A percentile compares a stretch with the other conserved stretches of the same genome.
phyloP scores from a whole-genome alignment of 129 eudicot species.

The Calendula officinalis region DNA sequence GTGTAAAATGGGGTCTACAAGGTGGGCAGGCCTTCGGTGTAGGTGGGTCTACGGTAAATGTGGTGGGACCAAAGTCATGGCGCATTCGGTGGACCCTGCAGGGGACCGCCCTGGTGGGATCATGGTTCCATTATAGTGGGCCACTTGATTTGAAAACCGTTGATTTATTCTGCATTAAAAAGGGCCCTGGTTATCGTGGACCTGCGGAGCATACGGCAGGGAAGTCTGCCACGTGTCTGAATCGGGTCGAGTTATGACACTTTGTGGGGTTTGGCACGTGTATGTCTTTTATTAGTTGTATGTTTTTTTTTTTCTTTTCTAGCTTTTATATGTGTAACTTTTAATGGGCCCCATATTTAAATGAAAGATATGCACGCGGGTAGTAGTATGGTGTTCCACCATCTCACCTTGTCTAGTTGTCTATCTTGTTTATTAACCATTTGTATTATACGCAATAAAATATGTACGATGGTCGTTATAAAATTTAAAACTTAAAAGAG shows the following conservation, averaged over 20 bases:
- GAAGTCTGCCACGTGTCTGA: conserved; percentile 23
- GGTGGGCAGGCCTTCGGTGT: conserved; percentile 33
- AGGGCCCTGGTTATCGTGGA: conserved; percentile 18
- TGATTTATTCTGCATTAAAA: conserved; percentile 6
- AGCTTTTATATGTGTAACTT: background rate
- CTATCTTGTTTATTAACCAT: background rate
- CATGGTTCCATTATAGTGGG: conserved; percentile 19
- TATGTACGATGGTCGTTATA: background rate
- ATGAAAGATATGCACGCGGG: conserved; percentile 16
- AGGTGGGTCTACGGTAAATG: conserved; percentile 28
- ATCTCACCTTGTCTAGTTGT: background rate
- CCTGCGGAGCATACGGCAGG: conserved; percentile 25
- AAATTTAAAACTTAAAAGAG: too few relatives aligned
- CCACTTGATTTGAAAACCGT: conserved; percentile 26
- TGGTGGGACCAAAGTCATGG: conserved; percentile 26
- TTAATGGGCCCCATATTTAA: background rate
- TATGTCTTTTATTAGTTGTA: background rate
- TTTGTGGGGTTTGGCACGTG: conserved; percentile 30
- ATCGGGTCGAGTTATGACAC: background rate
- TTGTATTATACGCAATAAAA: background rate
- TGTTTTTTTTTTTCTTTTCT: too few relatives aligned
- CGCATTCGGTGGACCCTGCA: too few relatives aligned
- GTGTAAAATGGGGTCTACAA: conserved; percentile 18
- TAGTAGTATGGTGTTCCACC: background rate
- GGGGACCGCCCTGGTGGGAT: background rate